phyloP scores from a whole-genome alignment of 2,329 filamentous ascomycete species.

The Didymella segeticola region DNA sequence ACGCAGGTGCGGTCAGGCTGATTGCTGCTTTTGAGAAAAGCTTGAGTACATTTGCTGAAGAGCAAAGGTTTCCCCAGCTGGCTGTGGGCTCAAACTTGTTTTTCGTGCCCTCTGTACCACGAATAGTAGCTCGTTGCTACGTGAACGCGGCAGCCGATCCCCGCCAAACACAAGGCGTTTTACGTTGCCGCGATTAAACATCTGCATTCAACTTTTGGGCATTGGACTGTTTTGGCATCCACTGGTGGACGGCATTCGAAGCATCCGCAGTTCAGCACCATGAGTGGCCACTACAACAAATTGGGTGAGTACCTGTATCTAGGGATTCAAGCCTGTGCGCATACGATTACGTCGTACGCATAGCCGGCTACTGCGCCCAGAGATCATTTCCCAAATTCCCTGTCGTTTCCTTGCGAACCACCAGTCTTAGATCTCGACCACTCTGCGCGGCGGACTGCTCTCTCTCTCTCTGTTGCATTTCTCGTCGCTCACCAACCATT shows the following conservation, averaged over 20 bases:
- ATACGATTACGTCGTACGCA: constrained; percentile 20
- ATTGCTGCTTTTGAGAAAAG: constrained; percentile 7
- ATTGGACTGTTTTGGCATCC: no score
- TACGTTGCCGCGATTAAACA: constrained; percentile 26
- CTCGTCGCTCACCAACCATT: constrained; percentile 19
- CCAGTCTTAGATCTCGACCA: constrained; percentile 6
- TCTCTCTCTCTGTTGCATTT: constrained; percentile 14
- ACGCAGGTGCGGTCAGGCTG: constrained; percentile 16
- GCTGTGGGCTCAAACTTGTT: constrained; percentile 8
- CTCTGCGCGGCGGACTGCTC: constrained; percentile 9
- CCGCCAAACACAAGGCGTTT: constrained; percentile 45
- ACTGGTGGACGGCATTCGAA: constrained; percentile 25
- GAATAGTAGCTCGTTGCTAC: constrained; percentile 39
- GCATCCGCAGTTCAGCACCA: constrained; percentile 28
- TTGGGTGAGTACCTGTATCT: constrained; percentile 40
- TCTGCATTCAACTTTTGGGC: constrained; percentile 24
- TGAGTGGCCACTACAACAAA: constrained; percentile 49
- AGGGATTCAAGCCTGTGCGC: constrained; percentile 12
- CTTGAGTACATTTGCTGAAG: constrained; percentile 7
- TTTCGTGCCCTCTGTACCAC: constrained; percentile 1
- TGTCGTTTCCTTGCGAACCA: constrained; percentile 9
- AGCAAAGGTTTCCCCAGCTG: constrained; percentile 10
- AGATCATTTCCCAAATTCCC: constrained; percentile 14
- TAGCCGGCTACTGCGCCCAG: constrained; percentile 21
- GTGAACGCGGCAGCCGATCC: constrained; percentile 37